Conservation (phyloP, 441 rosid species). For the Populus tomentosa region DNA sequence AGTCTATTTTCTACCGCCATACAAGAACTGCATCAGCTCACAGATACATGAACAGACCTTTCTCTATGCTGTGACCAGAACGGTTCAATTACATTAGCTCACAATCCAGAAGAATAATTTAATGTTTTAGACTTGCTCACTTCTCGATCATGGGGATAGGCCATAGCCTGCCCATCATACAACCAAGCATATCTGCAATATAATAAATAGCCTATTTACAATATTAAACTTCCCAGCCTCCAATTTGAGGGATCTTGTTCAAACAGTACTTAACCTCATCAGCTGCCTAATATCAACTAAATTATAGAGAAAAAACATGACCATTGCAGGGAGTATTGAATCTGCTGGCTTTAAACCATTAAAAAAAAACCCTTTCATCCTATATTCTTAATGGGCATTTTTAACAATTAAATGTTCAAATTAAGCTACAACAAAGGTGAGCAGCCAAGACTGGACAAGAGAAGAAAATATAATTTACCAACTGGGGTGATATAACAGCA, state of each 20-base stretch:
- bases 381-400: neutral
- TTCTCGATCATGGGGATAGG: neutral
- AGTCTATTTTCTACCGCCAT: neutral
- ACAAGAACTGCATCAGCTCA: neutral
- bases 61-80: neutral
- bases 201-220: neutral
- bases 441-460: neutral
- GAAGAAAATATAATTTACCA: conserved; percentile 33
- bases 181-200: neutral
- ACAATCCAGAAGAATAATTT: neutral
- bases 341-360: too few species aligned
- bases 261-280: neutral
- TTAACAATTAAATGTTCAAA: neutral
- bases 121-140: neutral
- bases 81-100: neutral
- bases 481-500: conserved; percentile 53
- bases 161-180: neutral
- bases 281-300: neutral
- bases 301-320: neutral
- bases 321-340: too few species aligned
- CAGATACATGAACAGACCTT: neutral
- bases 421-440: neutral
- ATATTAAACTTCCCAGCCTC: neutral
- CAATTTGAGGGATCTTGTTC: neutral
- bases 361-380: neutral